phyloP scores from a whole-genome alignment of 2,329 filamentous ascomycete genomes.

The Aspergillus bombycis region DNA sequence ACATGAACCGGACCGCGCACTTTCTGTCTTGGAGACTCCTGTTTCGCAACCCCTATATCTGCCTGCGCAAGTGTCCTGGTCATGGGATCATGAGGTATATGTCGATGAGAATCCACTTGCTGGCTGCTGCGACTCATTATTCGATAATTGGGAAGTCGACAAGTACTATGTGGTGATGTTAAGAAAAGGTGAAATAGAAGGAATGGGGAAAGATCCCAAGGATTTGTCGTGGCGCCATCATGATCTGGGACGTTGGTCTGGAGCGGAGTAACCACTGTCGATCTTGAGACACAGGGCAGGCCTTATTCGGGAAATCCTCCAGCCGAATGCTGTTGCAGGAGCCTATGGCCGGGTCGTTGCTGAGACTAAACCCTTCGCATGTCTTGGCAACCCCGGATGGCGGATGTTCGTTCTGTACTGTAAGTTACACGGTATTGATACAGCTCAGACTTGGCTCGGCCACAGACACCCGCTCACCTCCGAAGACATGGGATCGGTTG shows the following conservation, averaged over 20 bases:
- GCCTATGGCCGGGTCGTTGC: not conserved
- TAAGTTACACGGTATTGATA: constrained; percentile 2
- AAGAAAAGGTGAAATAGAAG: not conserved
- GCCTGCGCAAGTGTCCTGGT: not conserved
- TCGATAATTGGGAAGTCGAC: not conserved
- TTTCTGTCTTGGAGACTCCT: not conserved
- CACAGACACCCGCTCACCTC: not conserved
- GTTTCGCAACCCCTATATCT: not conserved
- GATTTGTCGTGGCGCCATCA: not conserved
- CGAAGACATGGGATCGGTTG: not conserved
- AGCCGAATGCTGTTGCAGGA: not conserved
- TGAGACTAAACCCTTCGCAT: not conserved
- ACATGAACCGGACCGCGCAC: not conserved
- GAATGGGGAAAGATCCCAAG: not conserved
- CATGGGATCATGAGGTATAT: not conserved
- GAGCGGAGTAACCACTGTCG: not conserved
- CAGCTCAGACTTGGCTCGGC: not conserved
- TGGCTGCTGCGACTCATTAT: not conserved
- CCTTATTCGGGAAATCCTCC: not conserved
- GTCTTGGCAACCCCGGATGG: constrained; percentile 11
- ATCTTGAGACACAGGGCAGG: not conserved
- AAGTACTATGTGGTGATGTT: not conserved
- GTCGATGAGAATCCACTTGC: not conserved
- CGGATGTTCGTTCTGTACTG: constrained; percentile 10
- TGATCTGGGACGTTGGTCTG: not conserved